Evolutionary conservation across 768 basidiomycete genomes (phyloP), one percentile per base, ranked within the genome.

Genomic region (Hortiboletus flavorubellus): DNA sequence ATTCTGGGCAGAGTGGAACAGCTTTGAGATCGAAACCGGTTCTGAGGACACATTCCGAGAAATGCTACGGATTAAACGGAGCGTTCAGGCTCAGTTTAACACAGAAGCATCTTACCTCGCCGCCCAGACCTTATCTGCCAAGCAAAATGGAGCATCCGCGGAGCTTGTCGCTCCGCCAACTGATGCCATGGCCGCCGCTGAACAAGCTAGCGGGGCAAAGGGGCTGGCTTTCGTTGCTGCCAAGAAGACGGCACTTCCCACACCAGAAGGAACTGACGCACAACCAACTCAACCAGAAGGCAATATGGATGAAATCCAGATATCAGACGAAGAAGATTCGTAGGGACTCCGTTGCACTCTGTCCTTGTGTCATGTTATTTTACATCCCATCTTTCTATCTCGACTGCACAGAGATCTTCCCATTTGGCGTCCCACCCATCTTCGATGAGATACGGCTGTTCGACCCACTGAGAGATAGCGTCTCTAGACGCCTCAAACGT

Each of bases 61-160:
- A 75, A 93, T 92, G 90, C 70, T 93, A 55, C 86, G 95, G 37
- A 97, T 98, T 78, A 97, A 96, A 75, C 86, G 97, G 54, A 94
- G 95, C 63, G 97, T 99, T 15, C 97, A 99, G 73, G 94, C 96
- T 29, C 91, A 94, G 67, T 99, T 97, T 79, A 98, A 99, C 71
- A 99, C 97, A 3, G 96, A 98, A 72, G 90, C 89, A 44, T 89
- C 88, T 42, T 96, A 93, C 71, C 77, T 97, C 52, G 92, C 92
- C 8, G 95, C 95, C 11, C 93, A 97, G 73, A 88, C 94, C 10
- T 76, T 88, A 51, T 86, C 86, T 3, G 84, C 87, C 23, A 77
- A 80, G 54, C 79, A 85, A 58, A 86, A 80, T 26, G 75, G 75
- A 54, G 75, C 75, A 47, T 65, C 74, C 15, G 76, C 75, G 30